phyloP scores from a whole-genome alignment of 1,284 basidiomycete species.

The Cutaneotrichosporon sp. region DNA sequence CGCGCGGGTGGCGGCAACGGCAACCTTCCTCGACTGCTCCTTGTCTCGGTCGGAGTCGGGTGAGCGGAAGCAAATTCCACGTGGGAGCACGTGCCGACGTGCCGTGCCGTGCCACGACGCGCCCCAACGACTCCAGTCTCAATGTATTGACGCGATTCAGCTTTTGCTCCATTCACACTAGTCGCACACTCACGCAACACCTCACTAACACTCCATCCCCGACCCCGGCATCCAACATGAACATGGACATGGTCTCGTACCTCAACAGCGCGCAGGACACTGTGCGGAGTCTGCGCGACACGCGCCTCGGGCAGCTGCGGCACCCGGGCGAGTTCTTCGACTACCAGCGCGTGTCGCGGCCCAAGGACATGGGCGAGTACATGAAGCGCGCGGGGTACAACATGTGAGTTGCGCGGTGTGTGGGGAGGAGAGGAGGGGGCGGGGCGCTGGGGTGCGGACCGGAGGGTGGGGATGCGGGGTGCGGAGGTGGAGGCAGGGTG shows the following conservation, averaged over 20 bases:
- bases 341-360: constrained; percentile 76
- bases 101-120: neutral
- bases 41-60: constrained; percentile 2
- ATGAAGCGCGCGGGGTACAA: constrained; percentile 48
- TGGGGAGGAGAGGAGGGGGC: neutral
- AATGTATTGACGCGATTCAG: neutral
- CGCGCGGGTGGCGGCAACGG: neutral
- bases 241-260: constrained; percentile 45
- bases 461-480: no score
- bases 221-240: no score
- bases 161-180: neutral
- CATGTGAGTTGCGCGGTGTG: no score
- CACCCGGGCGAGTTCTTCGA: constrained; percentile 79
- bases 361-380: constrained; percentile 63
- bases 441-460: neutral
- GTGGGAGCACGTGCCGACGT: neutral
- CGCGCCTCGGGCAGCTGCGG: constrained; percentile 77
- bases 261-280: constrained; percentile 65
- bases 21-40: neutral
- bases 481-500: no score
- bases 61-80: neutral
- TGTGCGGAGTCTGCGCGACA: constrained; percentile 77
- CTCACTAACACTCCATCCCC: no score
- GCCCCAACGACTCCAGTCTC: no score
- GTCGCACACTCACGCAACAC: neutral